Base-by-base conservation (phyloP, 495 filamentous ascomycete species). In the Usnea hakonensis region DNA sequence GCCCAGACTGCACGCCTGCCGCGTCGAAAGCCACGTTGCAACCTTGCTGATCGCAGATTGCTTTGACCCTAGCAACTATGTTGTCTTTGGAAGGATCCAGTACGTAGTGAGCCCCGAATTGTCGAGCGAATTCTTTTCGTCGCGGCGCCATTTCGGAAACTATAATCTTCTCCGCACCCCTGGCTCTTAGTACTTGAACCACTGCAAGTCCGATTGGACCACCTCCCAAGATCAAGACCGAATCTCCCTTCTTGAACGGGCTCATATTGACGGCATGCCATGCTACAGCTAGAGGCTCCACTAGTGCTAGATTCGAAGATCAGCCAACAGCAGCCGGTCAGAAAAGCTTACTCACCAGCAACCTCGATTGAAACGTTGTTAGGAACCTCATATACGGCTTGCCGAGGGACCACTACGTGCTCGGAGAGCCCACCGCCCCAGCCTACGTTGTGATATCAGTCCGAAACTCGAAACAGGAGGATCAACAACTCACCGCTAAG, bases 191-290 rank as follows among this genome's bases (percentile, higher is more conserved):
- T 1, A 78, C 78, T 60, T 83, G 82, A n/a, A 87, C 75, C 28
- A 87, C 75, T 8, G 79, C 74, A n/a, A 88, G 73, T 8, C 85
- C 84, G 46, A 88, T 84, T 0, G 85, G 84, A 0, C 84, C 85
- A 5, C 78, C 83, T 23, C 85, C 85, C 11, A 86, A 67, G 30
- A 89, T 72, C 21, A 88, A 68, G 5, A 77, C 78, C 4, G 74
- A 73, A 57, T 82, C 74, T n/a, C 74, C 73, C 19, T 69, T 61
- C 58, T 84, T 78, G 65, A 84, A 75, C 0, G 78, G 75, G 19
- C 77, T 79, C 48, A 76, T 69, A 21, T 78, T 79, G 44, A 87
- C 79, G n/a, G 83, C 83, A 69, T 88, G 84, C 84, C 84, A 88
- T 58, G 77, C 85, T 6, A 87, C 85, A 13, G 83, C 73, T 0